phyloP scores from a whole-genome alignment of 345 rosid genomes.

The Excoecaria cochinchinensis region DNA sequence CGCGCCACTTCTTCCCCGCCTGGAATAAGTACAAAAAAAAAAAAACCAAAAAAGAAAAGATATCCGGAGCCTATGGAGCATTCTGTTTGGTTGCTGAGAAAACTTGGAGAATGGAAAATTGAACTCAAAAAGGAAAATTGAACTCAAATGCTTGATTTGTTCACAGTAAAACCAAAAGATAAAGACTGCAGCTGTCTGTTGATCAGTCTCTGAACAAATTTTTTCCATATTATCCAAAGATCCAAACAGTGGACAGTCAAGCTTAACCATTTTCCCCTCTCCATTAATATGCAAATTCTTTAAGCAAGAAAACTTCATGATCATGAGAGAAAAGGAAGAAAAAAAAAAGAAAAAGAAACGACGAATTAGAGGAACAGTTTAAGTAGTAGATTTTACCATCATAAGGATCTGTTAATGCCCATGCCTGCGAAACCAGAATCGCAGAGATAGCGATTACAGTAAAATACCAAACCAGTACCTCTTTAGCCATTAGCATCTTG shows the following conservation, averaged over 20 bases:
- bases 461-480: conserved; percentile 16
- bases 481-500: conserved; percentile 34
- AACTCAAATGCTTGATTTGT: neutral
- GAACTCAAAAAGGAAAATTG: neutral
- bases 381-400: conserved; percentile 48
- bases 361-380: neutral
- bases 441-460: conserved; percentile 31
- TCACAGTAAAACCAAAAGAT: neutral
- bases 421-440: conserved; percentile 37
- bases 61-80: neutral
- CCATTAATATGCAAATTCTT: neutral
- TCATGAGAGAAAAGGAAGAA: conserved; percentile 14
- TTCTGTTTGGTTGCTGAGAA: conserved; percentile 27
- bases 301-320: neutral
- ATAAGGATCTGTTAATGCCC: conserved; percentile 54
- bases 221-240: conserved; percentile 13
- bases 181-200: neutral
- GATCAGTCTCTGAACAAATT: neutral
- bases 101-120: neutral
- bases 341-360: neutral
- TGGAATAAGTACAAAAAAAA: neutral
- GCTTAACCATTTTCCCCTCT: neutral
- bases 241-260: conserved; percentile 20
- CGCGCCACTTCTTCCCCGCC: conserved; percentile 11
- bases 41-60: neutral